phyloP scores from a whole-genome alignment of 2,329 filamentous ascomycete species.

The Didymella pomorum region DNA sequence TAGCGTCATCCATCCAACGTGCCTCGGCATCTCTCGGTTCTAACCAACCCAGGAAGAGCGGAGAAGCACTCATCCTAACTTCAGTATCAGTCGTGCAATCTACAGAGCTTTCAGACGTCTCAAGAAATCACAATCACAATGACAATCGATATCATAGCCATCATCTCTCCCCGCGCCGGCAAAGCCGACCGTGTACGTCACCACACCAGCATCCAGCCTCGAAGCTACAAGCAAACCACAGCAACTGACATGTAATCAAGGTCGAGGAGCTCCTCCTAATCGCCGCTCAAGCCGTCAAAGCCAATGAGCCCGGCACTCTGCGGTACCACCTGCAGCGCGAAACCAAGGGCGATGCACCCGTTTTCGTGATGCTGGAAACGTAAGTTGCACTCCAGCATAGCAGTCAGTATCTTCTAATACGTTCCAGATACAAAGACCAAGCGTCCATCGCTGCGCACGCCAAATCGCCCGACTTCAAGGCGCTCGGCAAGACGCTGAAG shows the following conservation, averaged over 20 bases:
- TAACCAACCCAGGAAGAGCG: constrained; percentile 19
- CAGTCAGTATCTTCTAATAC: no score
- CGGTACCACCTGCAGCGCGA: constrained; percentile 45
- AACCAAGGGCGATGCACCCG: constrained; percentile 36
- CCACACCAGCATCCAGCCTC: not conserved
- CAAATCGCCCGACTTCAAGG: constrained; percentile 31
- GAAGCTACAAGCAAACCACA: no score
- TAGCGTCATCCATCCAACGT: constrained; percentile 14
- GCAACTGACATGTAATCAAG: constrained; percentile 21
- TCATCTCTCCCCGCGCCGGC: constrained; percentile 43
- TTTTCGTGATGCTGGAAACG: constrained; percentile 47
- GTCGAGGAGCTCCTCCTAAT: constrained; percentile 41
- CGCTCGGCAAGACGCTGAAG: constrained; percentile 35
- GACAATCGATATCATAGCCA: constrained; percentile 42
- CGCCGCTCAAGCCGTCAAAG: constrained; percentile 38
- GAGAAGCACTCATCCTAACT: constrained; percentile 17
- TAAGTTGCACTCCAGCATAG: no score
- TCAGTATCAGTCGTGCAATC: not conserved
- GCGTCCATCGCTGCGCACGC: constrained; percentile 38
- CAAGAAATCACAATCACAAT: constrained; percentile 9
- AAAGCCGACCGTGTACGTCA: constrained; percentile 41
- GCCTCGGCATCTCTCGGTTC: constrained; percentile 39
- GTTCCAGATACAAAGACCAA: constrained; percentile 44
- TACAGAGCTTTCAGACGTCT: not conserved
- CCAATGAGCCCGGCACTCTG: constrained; percentile 46